These are phyloP conservation scores for Lippia alba DNA, from an alignment of 305 asterid species.

Conservation along the genomic window DNA sequence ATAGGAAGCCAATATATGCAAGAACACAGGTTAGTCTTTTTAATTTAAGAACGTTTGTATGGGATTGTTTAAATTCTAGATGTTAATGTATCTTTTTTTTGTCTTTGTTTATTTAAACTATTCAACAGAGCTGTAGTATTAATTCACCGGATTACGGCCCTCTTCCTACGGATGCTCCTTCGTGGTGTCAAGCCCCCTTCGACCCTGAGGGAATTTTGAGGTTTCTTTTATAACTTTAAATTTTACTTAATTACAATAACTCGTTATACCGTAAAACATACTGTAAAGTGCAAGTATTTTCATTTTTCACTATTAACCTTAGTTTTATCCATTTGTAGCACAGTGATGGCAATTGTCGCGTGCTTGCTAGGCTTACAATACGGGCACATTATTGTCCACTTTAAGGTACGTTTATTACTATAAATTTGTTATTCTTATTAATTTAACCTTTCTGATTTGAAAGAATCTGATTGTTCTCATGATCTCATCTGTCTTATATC, in stretches of 20 bases:
- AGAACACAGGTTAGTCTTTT: conserved; percentile 50
- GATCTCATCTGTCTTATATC: conserved; percentile 5
- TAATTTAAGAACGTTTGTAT: neutral
- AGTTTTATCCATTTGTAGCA: conserved; percentile 49
- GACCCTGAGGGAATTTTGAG: conserved; percentile 83
- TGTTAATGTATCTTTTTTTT: neutral
- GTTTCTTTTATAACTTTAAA: conserved; percentile 41
- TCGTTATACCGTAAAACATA: neutral
- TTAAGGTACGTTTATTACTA: conserved; percentile 49
- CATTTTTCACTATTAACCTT: conserved; percentile 30
- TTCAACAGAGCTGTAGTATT: conserved; percentile 66
- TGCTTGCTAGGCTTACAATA: conserved; percentile 70
- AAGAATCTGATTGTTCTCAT: conserved; percentile 17
- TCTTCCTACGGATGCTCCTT: conserved; percentile 70
- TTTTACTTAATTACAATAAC: conserved; percentile 21
- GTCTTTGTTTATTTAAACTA: neutral
- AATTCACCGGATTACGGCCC: conserved; percentile 82
- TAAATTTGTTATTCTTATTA: neutral
- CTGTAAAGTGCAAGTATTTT: neutral
- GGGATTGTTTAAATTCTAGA: conserved; percentile 23
- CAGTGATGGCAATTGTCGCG: conserved; percentile 68
- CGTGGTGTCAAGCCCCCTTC: conserved; percentile 80
- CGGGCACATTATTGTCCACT: conserved; percentile 69
- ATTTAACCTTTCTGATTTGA: neutral
- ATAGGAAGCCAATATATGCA: conserved; percentile 66